Percentiles rank a stretch among this genome's conserved stretches.
phyloP scores from a whole-genome alignment of 2,329 filamentous ascomycete genomes.

The Colletotrichum musicola region DNA sequence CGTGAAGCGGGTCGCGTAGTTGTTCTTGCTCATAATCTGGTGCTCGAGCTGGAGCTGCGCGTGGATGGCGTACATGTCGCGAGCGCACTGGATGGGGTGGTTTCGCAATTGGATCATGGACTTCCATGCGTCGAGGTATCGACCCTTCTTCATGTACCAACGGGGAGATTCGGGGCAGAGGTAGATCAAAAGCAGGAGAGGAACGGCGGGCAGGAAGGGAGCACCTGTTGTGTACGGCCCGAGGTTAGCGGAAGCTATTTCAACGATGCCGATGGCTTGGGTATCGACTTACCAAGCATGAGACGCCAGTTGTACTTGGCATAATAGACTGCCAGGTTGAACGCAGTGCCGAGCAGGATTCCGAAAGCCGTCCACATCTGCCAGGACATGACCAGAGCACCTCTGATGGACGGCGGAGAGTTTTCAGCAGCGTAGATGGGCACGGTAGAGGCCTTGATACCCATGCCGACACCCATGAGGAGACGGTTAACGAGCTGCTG shows the following conservation, averaged over 20 bases:
- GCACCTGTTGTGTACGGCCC: conserved; percentile 10
- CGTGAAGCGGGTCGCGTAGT: conserved; percentile 71
- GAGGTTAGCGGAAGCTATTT: not conserved
- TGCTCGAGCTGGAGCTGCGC: conserved; percentile 73
- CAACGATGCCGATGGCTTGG: not conserved
- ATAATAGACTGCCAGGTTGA: conserved; percentile 62
- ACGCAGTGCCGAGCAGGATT: conserved; percentile 65
- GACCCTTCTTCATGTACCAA: conserved; percentile 76
- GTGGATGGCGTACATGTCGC: conserved; percentile 74
- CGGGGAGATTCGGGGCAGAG: conserved; percentile 75
- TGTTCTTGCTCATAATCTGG: conserved; percentile 62
- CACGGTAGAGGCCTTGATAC: conserved; percentile 73
- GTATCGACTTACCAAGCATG: conserved; percentile 44
- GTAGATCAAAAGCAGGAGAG: conserved; percentile 70
- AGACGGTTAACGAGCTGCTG: conserved; percentile 76
- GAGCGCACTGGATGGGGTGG: conserved; percentile 67
- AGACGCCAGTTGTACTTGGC: conserved; percentile 52
- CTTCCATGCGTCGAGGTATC: conserved; percentile 70
- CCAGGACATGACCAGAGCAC: conserved; percentile 87
- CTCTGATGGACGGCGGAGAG: conserved; percentile 75
- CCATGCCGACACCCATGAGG: conserved; percentile 77
- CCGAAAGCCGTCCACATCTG: conserved; percentile 72
- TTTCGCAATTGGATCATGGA: conserved; percentile 66
- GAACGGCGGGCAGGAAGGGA: conserved; percentile 59
- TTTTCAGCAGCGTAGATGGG: conserved; percentile 84